These are phyloP conservation scores for Zhuliangozyma blackwelliae DNA, from an alignment of 1,139 yeast genomes.

Conservation along the genomic window DNA sequence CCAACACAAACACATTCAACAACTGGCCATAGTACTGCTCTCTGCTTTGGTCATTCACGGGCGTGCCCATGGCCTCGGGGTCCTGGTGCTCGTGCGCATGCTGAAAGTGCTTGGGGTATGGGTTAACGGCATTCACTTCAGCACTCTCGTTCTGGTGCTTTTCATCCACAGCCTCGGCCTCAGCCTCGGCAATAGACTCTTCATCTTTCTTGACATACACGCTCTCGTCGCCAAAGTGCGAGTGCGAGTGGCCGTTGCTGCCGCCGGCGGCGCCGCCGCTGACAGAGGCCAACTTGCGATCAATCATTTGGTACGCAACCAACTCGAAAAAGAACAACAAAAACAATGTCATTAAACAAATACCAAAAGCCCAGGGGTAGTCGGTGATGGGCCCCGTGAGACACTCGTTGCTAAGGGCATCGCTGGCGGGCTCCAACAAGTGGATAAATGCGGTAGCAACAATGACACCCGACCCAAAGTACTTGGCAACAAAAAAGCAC, in stretches of 20 bases:
- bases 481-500: conserved; percentile 70
- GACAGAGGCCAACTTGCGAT: conserved; percentile 23
- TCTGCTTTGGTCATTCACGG: conserved; percentile 27
- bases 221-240: conserved; percentile 47
- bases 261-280: conserved; percentile 3
- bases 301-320: conserved; percentile 49
- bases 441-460: conserved; percentile 88
- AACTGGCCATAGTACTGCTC: conserved; percentile 46
- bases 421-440: conserved; percentile 73
- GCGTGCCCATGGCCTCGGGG: conserved; percentile 44
- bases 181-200: conserved; percentile 14
- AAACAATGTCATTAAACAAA: conserved; percentile 36
- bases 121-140: conserved; percentile 9
- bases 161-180: conserved; percentile 9
- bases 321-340: conserved; percentile 52
- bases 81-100: conserved; percentile 54
- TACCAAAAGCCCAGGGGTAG: conserved; percentile 41
- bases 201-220: conserved; percentile 22
- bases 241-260: conserved; percentile 39
- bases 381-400: conserved; percentile 31
- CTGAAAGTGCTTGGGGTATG: conserved; percentile 41
- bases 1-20: conserved; percentile 54
- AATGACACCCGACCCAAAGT: conserved; percentile 91
- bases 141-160: conserved; percentile 15
- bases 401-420: conserved; percentile 32